A percentile compares a stretch with the other conserved stretches of the same genome.
Conservation (phyloP, 495 filamentous ascomycete genomes). For the Tuber calosporum region DNA sequence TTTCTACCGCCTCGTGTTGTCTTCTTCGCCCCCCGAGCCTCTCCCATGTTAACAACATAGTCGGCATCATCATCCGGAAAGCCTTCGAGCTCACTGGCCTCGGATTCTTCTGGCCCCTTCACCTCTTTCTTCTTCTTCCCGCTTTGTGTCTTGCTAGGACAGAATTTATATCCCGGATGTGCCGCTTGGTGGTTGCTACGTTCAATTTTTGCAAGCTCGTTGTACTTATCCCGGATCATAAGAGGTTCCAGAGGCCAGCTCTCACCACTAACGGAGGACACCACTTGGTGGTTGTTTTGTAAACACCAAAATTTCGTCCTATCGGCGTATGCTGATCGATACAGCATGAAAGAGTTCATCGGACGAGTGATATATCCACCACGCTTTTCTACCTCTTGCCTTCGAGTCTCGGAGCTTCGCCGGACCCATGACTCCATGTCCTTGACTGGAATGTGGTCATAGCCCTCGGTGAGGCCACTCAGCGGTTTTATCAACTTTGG, state of each 20-base stretch:
- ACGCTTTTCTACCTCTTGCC: conserved; percentile 61
- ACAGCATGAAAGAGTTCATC: conserved; percentile 99
- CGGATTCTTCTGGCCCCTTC: conserved; percentile 45
- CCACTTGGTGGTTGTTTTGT: conserved; percentile 90
- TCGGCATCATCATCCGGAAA: conserved; percentile 37
- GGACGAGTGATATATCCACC: conserved; percentile 76
- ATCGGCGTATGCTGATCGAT: conserved; percentile 85
- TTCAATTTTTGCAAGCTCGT: conserved; percentile 71
- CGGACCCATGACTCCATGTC: conserved; percentile 82
- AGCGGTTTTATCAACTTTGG: conserved; percentile 60
- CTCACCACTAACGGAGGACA: conserved; percentile 72
- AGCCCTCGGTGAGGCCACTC: conserved; percentile 66
- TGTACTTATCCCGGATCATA: conserved; percentile 68
- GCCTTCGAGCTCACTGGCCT: conserved; percentile 44
- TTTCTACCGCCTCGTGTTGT: conserved; percentile 30
- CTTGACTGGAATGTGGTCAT: conserved; percentile 56
- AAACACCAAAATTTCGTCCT: conserved; percentile 72
- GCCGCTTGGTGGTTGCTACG: conserved; percentile 76
- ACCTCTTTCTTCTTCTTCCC: conserved; percentile 50
- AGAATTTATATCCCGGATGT: conserved; percentile 92
- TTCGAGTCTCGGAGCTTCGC: conserved; percentile 58
- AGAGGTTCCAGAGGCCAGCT: conserved; percentile 79
- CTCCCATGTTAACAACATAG: conserved; percentile 31
- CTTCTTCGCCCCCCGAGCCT: conserved; percentile 36
- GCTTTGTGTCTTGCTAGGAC: conserved; percentile 63